phyloP scores from a whole-genome alignment of 129 eudicot genomes.

The Helichrysum umbraculigerum region DNA sequence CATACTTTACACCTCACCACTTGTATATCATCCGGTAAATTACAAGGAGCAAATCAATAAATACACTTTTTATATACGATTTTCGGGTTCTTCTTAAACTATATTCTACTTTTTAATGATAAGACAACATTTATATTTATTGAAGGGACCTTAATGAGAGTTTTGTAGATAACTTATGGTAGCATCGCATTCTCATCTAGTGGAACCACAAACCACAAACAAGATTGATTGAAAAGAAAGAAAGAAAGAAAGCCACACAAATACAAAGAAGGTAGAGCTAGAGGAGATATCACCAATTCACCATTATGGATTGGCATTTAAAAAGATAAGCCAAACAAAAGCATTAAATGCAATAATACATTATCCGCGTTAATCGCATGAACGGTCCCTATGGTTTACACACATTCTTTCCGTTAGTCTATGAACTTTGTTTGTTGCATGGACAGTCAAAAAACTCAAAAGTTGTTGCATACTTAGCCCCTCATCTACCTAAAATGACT shows the following conservation, averaged over 20 bases:
- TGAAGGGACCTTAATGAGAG: constrained; percentile 17
- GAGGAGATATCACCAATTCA: too few relatives aligned
- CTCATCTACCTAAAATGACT: too few relatives aligned
- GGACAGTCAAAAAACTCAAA: too few relatives aligned
- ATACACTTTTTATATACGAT: too few relatives aligned
- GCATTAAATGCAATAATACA: too few relatives aligned
- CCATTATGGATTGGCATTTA: too few relatives aligned
- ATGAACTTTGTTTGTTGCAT: too few relatives aligned
- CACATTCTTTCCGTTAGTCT: too few relatives aligned
- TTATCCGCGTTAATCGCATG: too few relatives aligned
- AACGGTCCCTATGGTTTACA: too few relatives aligned
- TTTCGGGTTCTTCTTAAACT: background rate
- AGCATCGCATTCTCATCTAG: constrained; percentile 31
- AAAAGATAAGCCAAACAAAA: too few relatives aligned
- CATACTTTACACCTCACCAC: background rate
- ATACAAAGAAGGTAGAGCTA: constrained; percentile 19
- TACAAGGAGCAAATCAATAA: background rate
- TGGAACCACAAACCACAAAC: constrained; percentile 34
- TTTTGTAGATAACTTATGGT: constrained; percentile 12
- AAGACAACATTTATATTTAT: constrained; percentile 9
- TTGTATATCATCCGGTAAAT: background rate
- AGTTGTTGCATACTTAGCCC: too few relatives aligned
- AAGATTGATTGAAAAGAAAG: constrained; percentile 33
- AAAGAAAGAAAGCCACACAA: constrained; percentile 41
- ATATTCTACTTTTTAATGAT: constrained; percentile 9